phyloP scores from a whole-genome alignment of 768 basidiomycete genomes.

The Hemileccinum impolitum region DNA sequence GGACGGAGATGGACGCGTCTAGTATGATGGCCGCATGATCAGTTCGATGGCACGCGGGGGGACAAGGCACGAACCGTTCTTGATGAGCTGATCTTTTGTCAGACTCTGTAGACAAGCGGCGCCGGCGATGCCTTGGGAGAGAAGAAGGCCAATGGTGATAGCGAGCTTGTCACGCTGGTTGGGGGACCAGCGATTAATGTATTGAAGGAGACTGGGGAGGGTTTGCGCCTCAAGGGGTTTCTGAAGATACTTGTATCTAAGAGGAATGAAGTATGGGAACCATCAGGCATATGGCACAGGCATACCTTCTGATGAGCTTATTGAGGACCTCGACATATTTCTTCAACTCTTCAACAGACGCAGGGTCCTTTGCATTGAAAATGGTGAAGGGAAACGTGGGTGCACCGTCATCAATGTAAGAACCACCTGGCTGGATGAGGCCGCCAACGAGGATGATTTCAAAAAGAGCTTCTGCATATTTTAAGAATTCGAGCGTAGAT shows the following conservation, averaged over 20 bases:
- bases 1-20: conserved; percentile 76
- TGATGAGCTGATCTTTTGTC: conserved; percentile 92
- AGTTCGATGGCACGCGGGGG: neutral
- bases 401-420: conserved; percentile 82
- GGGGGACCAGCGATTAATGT: conserved; percentile 79
- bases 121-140: conserved; percentile 79
- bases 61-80: conserved; percentile 63
- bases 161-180: conserved; percentile 81
- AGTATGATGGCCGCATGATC: conserved; percentile 10
- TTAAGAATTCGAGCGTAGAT: conserved; percentile 88
- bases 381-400: conserved; percentile 87
- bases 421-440: conserved; percentile 93
- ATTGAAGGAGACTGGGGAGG: conserved; percentile 83
- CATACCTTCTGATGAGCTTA: conserved; percentile 90
- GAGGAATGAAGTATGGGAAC: conserved; percentile 1
- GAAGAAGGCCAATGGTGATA: conserved; percentile 73
- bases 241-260: conserved; percentile 98
- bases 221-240: conserved; percentile 88
- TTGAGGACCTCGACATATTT: conserved; percentile 92
- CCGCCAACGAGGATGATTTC: conserved; percentile 95
- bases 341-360: conserved; percentile 82
- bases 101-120: conserved; percentile 77
- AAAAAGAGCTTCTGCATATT: conserved; percentile 96
- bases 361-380: conserved; percentile 76
- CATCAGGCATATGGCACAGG: conserved; percentile 4